Evolutionary conservation across 2,329 filamentous ascomycete genomes (phyloP).

Genomic region (Fusarium clavum): DNA sequence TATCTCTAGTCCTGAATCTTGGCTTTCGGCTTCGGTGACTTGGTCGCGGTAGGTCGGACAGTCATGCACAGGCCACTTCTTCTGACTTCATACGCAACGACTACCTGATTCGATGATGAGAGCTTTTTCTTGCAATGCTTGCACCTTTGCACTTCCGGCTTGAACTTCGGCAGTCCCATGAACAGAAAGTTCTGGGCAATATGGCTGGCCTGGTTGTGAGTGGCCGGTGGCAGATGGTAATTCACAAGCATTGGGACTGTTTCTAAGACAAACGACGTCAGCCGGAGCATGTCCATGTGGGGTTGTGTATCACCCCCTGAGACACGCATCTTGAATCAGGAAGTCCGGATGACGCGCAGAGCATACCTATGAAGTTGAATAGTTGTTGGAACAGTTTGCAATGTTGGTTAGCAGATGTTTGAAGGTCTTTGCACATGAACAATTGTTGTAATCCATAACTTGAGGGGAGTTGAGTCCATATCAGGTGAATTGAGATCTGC

Average conservation of each 20-base stretch:
- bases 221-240: not conserved
- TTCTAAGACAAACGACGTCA: not conserved
- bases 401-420: not conserved
- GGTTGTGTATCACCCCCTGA: not conserved
- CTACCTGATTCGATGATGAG: not conserved
- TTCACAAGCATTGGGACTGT: conserved; percentile 4
- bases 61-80: conserved; percentile 6
- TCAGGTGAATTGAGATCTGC: not conserved
- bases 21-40: conserved; percentile 6
- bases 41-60: conserved; percentile 8
- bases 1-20: not conserved
- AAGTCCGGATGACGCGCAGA: not conserved
- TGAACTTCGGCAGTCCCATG: conserved; percentile 23
- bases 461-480: not conserved
- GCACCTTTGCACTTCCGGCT: not conserved
- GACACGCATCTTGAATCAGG: not conserved
- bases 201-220: not conserved
- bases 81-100: conserved; percentile 13
- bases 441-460: not conserved
- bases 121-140: conserved; percentile 17
- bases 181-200: conserved; percentile 28
- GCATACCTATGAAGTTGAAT: not conserved
- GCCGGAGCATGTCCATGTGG: not conserved
- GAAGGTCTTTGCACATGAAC: not conserved
- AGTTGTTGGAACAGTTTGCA: not conserved